Evolutionary conservation across 2,329 filamentous ascomycete genomes (phyloP), one percentile per base, ranked within the genome.

Genomic region (Exophiala calicioides): DNA sequence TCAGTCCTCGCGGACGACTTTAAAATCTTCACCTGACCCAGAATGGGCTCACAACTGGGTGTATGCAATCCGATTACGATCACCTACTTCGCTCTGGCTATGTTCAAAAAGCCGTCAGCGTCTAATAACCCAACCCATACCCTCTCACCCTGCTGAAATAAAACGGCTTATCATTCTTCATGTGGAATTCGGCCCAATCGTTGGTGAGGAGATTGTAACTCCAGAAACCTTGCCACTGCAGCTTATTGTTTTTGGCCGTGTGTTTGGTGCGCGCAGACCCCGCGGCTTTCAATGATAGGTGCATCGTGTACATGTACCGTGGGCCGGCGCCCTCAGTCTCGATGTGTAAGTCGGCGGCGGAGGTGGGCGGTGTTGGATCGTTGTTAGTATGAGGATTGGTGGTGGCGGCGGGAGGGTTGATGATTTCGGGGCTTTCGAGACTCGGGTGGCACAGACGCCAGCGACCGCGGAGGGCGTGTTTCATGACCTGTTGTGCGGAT

Each of bases 161-260:
- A 61, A 77, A 84, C 1, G 78, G 68, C 51, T 74, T 69, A 64
- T 84, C 79, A 59, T 85, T 81, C 62, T 77, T 78, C 58, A 84
- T 60, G 2, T 72, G 73, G 67, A 97, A 97, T 68, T 88, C 85
- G 3, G 77, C 88, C 86, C 88, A 93, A 67, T 96, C 90, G 64
- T 95, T 90, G 5, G 89, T 95, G 61, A 95, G 67, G 58, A 80
- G 79, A 64, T 97, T 95, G 64, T 94, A 91, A 70, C 85, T 91
- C 81, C 88, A 95, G 64, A 90, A 96, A 1, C 86, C 85, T 60
- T 86, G 85, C 91, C 93, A 98, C 0, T 75, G 71, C 39, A 98
- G 69, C 68, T 94, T 95, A 53, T 91, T 96, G 61, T 94, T 95
- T 63, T 82, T 81, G 0, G 82, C 73, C 1, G 74, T 71, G 0